Base-by-base conservation (phyloP, 495 filamentous ascomycete genomes). In the Pseudevernia furfuracea region DNA sequence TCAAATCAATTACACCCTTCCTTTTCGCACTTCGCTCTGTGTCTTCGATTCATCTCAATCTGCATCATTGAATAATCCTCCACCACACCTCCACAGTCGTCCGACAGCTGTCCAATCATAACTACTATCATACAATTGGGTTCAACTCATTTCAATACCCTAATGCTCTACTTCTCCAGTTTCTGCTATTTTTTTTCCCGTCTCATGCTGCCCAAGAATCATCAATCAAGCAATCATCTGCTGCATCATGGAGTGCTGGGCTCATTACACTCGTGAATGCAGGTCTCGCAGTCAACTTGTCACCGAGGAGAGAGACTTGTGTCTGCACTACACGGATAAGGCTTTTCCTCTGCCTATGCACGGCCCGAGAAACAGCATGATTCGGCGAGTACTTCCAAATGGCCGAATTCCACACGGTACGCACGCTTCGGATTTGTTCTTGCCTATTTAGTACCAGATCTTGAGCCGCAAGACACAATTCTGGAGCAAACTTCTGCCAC, bases 171-270 rank as follows among this genome's bases (percentile, higher is more conserved):
- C 12, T 53, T 32, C 49, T 53, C 49, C 3, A 32, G 14, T 32
- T 53, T 32, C 15, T 53, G 49, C 25, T 53, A 30, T 14, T 32
- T 17, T 8, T 57, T 32, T 19, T 32, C 49, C 19, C 25, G 28
- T 53, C 49, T 53, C 4, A 53, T 53, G 49, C 1, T 53, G 49
- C 49, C 25, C 4, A 53, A 32, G 49, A 53, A 53, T 53, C 28
- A 4, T 53, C 49, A 19, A 32, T 32, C 5, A 17, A 53, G 49
- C 49, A 8, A 8, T 17, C 49, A 53, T 53, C 3, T 32, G 49
- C 49, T 53, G 9, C 28, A 34, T 19, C 56, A 65, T 65, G 63
- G 63, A 65, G 44, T 65, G 63, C 53, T 52, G 58, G 56, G 63
- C 63, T 65, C 63, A 65, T 43, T 32, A 60, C 30, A 36, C 39